Evolutionary conservation across 2,329 filamentous ascomycete genomes (phyloP), one percentile per base, ranked within the genome.

Genomic region (Hypoxylon rubiginosum): DNA sequence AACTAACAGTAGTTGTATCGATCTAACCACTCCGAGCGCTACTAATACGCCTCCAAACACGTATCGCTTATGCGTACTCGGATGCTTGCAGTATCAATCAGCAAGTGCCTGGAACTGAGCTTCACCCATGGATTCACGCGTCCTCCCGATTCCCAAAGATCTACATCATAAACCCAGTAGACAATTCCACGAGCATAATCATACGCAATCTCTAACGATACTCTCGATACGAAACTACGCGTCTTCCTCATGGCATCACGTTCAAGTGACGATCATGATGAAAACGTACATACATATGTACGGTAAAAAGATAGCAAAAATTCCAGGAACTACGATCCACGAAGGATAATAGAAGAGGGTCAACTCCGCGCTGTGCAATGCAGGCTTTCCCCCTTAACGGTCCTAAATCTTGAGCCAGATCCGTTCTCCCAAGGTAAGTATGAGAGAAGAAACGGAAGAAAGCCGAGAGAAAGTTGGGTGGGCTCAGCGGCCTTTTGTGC

Each of bases 291-390:
- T n/a, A n/a, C n/a, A n/a, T n/a, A n/a, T n/a, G n/a, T n/a, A 58
- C 52, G 46, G 24, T 26, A 52, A 58, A 30, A 52, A 58, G 68
- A 78, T 73, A 84, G 78, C 82, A 82, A 84, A 83, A 84, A 83
- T 83, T 84, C 48, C 80, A 76, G 80, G 79, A 78, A 79, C 81
- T 79, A 84, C 82, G 83, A 82, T 80, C 81, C 80, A 48, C 79
- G 79, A 83, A 84, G 81, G 82, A 80, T 82, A 84, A 83, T 83
- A 78, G 80, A 83, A 79, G 72, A 74, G 76, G 79, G 77, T 78
- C 74, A 78, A 82, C 81, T 79, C 82, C 83, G 79, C 82, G 82
- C 75, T 82, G 83, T 85, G 82, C 82, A 83, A 84, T 85, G 82
- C 82, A 85, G 82, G 81, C 79, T 78, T 79, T 76, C 80, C 79